Base-by-base conservation (phyloP, 257 asterid species). In the Euphrasia confusa region DNA sequence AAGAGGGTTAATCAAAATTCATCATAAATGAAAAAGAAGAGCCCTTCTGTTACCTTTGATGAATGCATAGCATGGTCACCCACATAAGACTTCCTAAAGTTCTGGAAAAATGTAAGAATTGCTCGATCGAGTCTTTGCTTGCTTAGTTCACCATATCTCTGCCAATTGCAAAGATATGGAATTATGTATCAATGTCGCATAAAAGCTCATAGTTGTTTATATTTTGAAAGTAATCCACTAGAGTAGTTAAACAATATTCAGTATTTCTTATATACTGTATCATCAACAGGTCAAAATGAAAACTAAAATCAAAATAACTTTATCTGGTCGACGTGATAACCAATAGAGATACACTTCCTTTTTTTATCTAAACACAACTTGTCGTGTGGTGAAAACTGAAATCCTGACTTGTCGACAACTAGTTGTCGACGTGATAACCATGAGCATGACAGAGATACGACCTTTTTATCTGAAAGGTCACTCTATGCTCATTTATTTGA, bases 11-110 rank as follows among this genome's bases (percentile, higher is more conserved):
- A 62, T 59, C 52, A 65, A 72, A 13, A 54, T 58, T 63, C 28
- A 14, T 59, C 64, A 56, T 58, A 47, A 40, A 52, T 3, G 44
- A 68, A 63, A 67, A 44, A 24, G 42, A 63, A 47, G 35, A 71
- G 4, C 18, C 44, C 12, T 66, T 21, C 27, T 55, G 45, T 67
- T 71, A 89, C 99, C 99, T 93, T 93, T 44, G 99, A 89, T 18
- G 99, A 87, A 75, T 89, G 99, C 90, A 93, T 89, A 62, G 99
- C 96, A 74, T 87, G 96, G 74, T 93, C 97, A 54, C 97, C 99
- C 61, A 93, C 97, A 68, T 93, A 89, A 44, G 96, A 83, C 76
- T 79, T 93, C 74, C 97, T 87, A 58, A 93, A 87, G 74, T 78
- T 83, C 76, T 89, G 99, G 74, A 93, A 93, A 78, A 93, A 93